These are phyloP conservation scores for Allantophomopsis cytisporea DNA, from an alignment of 2,329 filamentous ascomycete genomes.

Conservation along the genomic window DNA sequence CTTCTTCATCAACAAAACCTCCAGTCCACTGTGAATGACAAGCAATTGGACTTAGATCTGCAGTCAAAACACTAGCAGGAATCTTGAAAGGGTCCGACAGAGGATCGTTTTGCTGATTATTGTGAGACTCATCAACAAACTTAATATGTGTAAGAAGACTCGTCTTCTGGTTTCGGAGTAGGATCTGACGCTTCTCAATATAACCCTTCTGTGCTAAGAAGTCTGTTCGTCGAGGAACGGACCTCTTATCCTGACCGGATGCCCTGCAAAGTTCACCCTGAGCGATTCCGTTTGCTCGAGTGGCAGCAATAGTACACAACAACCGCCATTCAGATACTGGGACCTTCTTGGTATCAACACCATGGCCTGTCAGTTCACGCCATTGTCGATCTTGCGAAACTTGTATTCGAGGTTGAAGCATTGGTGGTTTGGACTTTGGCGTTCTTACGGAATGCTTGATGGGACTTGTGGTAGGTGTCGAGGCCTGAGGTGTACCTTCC, in stretches of 20 bases:
- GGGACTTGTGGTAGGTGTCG: not conserved
- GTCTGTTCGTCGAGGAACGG: conserved; percentile 47
- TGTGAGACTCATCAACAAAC: conserved; percentile 20
- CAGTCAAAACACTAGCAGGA: conserved; percentile 17
- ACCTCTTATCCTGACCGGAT: conserved; percentile 48
- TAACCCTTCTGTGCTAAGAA: conserved; percentile 45
- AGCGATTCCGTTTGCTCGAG: conserved; percentile 38
- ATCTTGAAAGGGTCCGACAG: conserved; percentile 2
- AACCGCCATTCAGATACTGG: conserved; percentile 45
- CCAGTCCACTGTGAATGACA: conserved; percentile 44
- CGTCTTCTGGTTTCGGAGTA: conserved; percentile 44
- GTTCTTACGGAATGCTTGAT: not conserved
- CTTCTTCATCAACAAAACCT: conserved; percentile 41
- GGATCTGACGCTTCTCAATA: conserved; percentile 44
- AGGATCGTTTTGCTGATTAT: not conserved
- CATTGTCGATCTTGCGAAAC: conserved; percentile 43
- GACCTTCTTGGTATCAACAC: conserved; percentile 41
- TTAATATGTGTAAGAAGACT: conserved; percentile 47
- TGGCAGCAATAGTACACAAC: conserved; percentile 41
- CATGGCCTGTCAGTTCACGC: conserved; percentile 45
- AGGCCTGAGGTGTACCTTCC: not conserved
- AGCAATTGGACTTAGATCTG: conserved; percentile 36
- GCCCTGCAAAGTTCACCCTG: conserved; percentile 45
- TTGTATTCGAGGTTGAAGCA: conserved; percentile 23
- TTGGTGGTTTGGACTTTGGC: not conserved